phyloP scores from a whole-genome alignment of 441 rosid genomes.

The Pelargonium cotyledonis region DNA sequence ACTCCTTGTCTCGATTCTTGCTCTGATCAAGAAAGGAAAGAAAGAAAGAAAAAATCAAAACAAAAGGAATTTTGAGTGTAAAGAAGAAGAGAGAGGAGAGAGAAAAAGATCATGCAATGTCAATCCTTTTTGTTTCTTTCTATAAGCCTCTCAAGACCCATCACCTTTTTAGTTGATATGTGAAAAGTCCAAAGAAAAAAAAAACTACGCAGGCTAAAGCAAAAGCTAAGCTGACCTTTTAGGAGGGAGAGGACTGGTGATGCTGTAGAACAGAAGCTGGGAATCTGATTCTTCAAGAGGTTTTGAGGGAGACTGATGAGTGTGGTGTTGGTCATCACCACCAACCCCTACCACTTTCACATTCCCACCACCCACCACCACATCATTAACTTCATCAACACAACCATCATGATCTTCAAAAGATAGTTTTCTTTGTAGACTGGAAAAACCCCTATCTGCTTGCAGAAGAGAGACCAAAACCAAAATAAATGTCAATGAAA shows the following conservation, averaged over 20 bases:
- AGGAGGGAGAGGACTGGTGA: slow-evolving; percentile 23
- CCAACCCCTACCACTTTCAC: neutral
- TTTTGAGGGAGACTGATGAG: slow-evolving; percentile 22
- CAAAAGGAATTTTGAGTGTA: slow-evolving; percentile 14
- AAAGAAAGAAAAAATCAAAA: slow-evolving; percentile 5
- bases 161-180: neutral
- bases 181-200: neutral
- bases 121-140: slow-evolving; percentile 29
- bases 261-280: slow-evolving; percentile 17
- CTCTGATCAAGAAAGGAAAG: slow-evolving; percentile 24
- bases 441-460: slow-evolving; percentile 30
- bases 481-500: neutral
- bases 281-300: slow-evolving; percentile 41
- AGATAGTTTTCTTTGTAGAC: slow-evolving; percentile 32
- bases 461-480: slow-evolving; percentile 10
- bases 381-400: slow-evolving; percentile 32
- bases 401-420: slow-evolving; percentile 34
- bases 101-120: slow-evolving; percentile 24
- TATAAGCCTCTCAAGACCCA: slow-evolving; percentile 3
- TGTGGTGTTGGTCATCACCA: slow-evolving; percentile 1
- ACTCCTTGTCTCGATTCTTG: slow-evolving; percentile 49
- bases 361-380: neutral
- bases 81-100: slow-evolving; percentile 10
- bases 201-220: neutral
- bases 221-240: slow-evolving; percentile 43